Conservation (phyloP, 495 filamentous ascomycete genomes). For the Tuber brumale region DNA sequence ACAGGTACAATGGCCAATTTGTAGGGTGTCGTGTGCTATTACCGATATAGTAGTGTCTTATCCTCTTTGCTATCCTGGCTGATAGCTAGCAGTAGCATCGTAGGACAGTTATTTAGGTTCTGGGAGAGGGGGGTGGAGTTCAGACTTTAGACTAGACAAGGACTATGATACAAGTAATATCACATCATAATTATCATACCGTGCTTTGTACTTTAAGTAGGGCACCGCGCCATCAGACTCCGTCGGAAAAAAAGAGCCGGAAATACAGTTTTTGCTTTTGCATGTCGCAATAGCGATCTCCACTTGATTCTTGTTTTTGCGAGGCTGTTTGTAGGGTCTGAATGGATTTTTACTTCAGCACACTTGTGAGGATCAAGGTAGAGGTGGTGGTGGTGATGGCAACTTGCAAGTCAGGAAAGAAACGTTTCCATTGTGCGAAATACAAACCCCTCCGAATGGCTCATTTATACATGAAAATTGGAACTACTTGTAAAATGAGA, state of each 20-base stretch:
- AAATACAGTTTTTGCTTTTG: no score
- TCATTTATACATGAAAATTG: conserved; percentile 1
- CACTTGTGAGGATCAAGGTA: not conserved
- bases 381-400: not conserved
- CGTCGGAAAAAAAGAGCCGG: not conserved
- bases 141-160: not conserved
- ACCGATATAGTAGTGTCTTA: not conserved
- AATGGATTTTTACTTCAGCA: not conserved
- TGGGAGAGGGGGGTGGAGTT: not conserved
- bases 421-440: not conserved
- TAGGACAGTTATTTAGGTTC: not conserved
- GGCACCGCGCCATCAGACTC: not conserved
- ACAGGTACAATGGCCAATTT: not conserved
- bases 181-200: not conserved
- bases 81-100: not conserved
- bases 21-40: not conserved
- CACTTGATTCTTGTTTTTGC: not conserved
- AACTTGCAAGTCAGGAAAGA: not conserved
- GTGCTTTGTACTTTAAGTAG: not conserved
- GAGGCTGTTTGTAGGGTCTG: not conserved
- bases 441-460: not conserved
- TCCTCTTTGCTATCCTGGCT: not conserved
- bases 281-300: not conserved
- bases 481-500: not conserved
- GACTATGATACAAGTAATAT: no score